Base-by-base conservation (phyloP, 495 filamentous ascomycete species). In the Podospora appendiculata region DNA sequence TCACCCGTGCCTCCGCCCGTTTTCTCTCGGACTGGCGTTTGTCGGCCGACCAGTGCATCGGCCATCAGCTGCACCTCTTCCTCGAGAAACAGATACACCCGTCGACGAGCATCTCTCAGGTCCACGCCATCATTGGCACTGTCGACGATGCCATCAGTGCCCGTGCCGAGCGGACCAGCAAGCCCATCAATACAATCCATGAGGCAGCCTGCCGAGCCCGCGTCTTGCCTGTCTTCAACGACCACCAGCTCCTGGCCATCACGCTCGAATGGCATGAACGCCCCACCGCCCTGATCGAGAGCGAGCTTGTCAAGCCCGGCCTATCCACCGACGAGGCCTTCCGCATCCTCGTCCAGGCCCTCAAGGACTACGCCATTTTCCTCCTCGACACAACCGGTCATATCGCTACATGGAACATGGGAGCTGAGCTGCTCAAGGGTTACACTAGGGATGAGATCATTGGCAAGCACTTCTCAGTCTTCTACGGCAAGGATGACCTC, bases 281-380 rank as follows among this genome's bases (percentile, higher is more conserved):
- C 14, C 54, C 68, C 2, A 40, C 50, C 6, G 17, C 51, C 8
- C 55, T 53, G 6, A 42, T 65, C 40, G 66, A 63, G 50, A 69
- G 76, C 44, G 73, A 79, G 9, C 50, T 70, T 0, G 72, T 73
- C 53, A 58, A 75, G 35, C 79, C 56, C 2, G 60, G 64, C 33
- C 59, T 70, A 0, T 62, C 69, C 6, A 64, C 56, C 35, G 64
- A 82, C 51, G 80, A 84, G 58, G 81, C 79, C 0, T 81, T 82
- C 56, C 77, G 74, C n/a, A 74, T 82, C 40, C 65, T 86, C 8
- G 69, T 86, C n/a, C 74, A 85, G 51, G 78, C 77, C 0, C 79
- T 85, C 51, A 81, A 81, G 58, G 82, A 84, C 53, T 86, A 84
- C 55, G 82, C 81, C 43, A 86, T 86, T 52, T 86, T 85, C 58